phyloP scores from a whole-genome alignment of 805 yeast genomes.

The Nakazawaea pomicola region DNA sequence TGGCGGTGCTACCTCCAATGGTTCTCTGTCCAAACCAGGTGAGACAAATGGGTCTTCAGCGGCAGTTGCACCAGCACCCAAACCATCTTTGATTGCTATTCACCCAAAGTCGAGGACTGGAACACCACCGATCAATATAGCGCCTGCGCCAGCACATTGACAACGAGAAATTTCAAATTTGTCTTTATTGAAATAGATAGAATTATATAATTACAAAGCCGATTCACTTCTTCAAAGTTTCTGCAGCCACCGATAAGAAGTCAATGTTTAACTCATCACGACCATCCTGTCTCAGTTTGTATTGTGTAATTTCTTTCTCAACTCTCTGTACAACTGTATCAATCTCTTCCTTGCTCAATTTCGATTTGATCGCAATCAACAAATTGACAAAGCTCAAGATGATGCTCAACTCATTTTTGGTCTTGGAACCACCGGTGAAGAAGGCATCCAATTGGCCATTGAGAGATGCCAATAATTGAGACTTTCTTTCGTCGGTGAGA shows the following conservation, averaged over 20 bases:
- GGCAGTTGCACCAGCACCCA: neutral
- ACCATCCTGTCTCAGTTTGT: neutral
- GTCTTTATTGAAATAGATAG: neutral
- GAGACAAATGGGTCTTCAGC: too few relatives aligned
- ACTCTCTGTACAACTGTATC: neutral
- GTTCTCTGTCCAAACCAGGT: too few relatives aligned
- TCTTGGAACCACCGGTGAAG: constrained; percentile 20
- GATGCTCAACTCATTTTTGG: constrained; percentile 31
- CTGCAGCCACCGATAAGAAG: constrained; percentile 9
- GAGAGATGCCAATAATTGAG: constrained; percentile 38
- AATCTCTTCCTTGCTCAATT: constrained; percentile 6
- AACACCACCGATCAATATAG: constrained; percentile 4
- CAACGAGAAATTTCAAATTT: too few relatives aligned
- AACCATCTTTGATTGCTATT: constrained; percentile 4
- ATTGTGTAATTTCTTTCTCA: constrained; percentile 1
- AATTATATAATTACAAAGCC: neutral
- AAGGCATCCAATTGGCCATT: constrained; percentile 31
- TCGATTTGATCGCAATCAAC: constrained; percentile 7
- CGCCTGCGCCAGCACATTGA: neutral
- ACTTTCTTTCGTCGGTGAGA: constrained; percentile 36
- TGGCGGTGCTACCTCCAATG: too few relatives aligned
- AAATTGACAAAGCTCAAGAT: constrained; percentile 57
- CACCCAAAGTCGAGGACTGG: constrained; percentile 9
- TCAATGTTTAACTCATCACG: neutral
- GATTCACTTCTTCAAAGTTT: constrained; percentile 4